phyloP scores from a whole-genome alignment of 1,139 yeast species.

The Blastobotrys buckinghamii region DNA sequence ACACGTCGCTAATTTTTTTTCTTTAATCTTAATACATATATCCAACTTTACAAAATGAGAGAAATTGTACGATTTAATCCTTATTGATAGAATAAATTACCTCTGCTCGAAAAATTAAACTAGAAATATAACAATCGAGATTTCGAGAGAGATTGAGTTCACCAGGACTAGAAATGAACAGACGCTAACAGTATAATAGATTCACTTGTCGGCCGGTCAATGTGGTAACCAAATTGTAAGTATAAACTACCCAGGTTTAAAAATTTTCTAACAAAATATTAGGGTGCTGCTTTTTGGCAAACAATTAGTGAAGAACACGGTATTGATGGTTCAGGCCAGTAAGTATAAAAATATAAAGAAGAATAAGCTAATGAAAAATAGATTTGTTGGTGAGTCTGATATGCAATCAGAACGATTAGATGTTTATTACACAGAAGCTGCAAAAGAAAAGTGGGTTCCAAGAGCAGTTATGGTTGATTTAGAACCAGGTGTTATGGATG shows the following conservation, averaged over 20 bases:
- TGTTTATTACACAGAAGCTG: slow-evolving; percentile 52
- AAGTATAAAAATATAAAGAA: slow-evolving; percentile 7
- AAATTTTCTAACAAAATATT: too few relatives aligned
- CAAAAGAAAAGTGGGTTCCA: slow-evolving; percentile 79
- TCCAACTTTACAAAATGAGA: slow-evolving; percentile 18
- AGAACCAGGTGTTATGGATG: slow-evolving; percentile 90
- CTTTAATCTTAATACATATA: background rate
- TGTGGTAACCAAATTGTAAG: slow-evolving; percentile 98
- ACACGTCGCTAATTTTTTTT: background rate
- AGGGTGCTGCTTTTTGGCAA: slow-evolving; percentile 98
- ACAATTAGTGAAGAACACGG: slow-evolving; percentile 97
- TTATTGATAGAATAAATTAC: too few relatives aligned
- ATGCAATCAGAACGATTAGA: slow-evolving; percentile 43
- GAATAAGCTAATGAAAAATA: slow-evolving; percentile 9
- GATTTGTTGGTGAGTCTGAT: slow-evolving; percentile 30
- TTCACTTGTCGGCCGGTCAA: slow-evolving; percentile 96
- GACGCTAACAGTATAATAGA: slow-evolving; percentile 37
- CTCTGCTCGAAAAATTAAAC: too few relatives aligned
- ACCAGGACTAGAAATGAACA: background rate
- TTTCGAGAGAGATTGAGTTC: too few relatives aligned
- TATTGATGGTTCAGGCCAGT: slow-evolving; percentile 66
- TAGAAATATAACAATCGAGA: too few relatives aligned
- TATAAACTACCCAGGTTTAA: slow-evolving; percentile 22
- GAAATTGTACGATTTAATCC: slow-evolving; percentile 23
- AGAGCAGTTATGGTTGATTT: slow-evolving; percentile 88